Evolutionary conservation across 805 yeast genomes (phyloP).

Genomic region (Spathaspora gorwiae): DNA sequence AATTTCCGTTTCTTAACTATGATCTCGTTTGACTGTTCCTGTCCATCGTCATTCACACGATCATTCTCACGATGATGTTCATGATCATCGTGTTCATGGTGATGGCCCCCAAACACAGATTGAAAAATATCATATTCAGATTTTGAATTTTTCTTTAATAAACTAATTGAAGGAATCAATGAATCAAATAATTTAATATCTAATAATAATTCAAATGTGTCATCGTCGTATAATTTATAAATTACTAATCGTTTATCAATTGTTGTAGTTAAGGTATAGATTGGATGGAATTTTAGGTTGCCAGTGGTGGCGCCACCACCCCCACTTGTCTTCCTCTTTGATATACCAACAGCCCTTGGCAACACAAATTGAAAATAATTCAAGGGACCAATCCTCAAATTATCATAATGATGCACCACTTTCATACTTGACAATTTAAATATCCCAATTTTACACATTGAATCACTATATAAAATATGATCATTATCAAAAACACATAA

Average conservation of each 20-base stretch:
- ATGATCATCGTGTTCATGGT: background rate
- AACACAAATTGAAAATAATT: constrained; percentile 1
- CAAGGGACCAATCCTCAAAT: constrained; percentile 14
- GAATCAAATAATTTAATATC: constrained; percentile 11
- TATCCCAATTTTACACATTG: constrained; percentile 28
- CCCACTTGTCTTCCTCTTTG: background rate
- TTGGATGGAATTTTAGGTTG: constrained; percentile 15
- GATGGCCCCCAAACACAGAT: background rate
- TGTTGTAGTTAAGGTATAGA: constrained; percentile 19
- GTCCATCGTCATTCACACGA: background rate
- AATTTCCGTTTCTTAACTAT: background rate
- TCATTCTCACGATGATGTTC: background rate
- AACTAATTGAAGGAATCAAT: constrained; percentile 5
- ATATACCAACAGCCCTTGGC: background rate
- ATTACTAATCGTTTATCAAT: constrained; percentile 18
- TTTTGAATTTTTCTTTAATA: background rate
- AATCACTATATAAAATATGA: constrained; percentile 21
- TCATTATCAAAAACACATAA: constrained; percentile 13
- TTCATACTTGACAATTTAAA: constrained; percentile 9
- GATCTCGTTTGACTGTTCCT: background rate
- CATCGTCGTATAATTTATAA: constrained; percentile 18
- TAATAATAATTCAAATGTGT: constrained; percentile 11
- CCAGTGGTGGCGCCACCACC: too few species aligned
- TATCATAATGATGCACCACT: constrained; percentile 15
- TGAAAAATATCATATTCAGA: constrained; percentile 1